Evolutionary conservation across 306 rosid species (phyloP), one percentile per base, ranked within the genome.

Genomic region (Vigna reflexopilosa): DNA sequence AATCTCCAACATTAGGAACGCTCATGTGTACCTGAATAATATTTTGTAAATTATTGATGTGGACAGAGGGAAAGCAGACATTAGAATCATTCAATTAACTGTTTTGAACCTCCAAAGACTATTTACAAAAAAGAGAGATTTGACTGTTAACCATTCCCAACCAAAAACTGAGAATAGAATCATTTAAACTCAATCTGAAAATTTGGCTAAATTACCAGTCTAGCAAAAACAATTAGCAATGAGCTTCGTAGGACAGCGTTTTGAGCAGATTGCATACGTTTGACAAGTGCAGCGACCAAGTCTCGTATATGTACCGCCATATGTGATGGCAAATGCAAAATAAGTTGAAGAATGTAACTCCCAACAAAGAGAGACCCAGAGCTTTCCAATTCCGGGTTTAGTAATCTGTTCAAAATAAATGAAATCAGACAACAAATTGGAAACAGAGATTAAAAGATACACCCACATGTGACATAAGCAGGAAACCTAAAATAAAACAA

Each of bases 291-390:
- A 77, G 86, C 92, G 77, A 88, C 92, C 86, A 95, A 88, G 63
- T 92, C 95, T 17, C 71, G 90, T 66, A 95, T 86, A 81, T 95
- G 97, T 17, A 83, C 88, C 10, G 91, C 89, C 97, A 95, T 95
- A 68, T 95, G 97, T 19, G 92, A 88, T 36, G 91, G 91, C 52
- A 95, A 87, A 87, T 92, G 97, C 87, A 94, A 86, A 84, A 95
- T 86, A 81, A 95, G 93, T 82, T 95, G 98, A 86, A 95, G 89
- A 70, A 95, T 86, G 81, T 87, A 91, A 84, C 96, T 88, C 75
- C 98, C 98, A 83, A 85, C 98, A 82, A 95, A 95, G 54, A 92
- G 90, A 19, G 98, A 95, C 79, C 95, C 98, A 20, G 98, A 95
- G 89, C 97, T 89, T 77, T 90, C 98, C 89, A 92, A 76, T 73